phyloP scores from a whole-genome alignment of 371 early-diverging fungal species.

The Actinomortierella wolfii region DNA sequence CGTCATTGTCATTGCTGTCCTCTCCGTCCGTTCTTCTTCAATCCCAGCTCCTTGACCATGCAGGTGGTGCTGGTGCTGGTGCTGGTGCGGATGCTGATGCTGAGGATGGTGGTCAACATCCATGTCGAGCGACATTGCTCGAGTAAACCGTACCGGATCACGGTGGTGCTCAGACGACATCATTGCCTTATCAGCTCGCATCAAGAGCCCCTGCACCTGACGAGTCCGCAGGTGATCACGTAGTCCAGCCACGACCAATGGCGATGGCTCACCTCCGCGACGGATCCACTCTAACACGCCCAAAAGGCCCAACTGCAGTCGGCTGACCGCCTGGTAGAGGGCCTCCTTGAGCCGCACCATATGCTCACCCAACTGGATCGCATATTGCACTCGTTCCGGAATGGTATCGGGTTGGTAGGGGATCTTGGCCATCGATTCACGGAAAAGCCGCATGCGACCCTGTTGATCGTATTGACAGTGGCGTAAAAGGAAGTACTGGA shows the following conservation, averaged over 20 bases:
- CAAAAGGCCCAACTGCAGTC: constrained; percentile 5
- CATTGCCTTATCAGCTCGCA: too few species aligned
- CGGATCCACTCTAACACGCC: constrained; percentile 37
- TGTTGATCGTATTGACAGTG: constrained; percentile 68
- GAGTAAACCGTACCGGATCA: too few species aligned
- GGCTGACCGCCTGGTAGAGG: constrained; percentile 15
- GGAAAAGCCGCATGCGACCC: constrained; percentile 65
- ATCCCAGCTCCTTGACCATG: constrained; percentile 16
- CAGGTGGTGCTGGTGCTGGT: constrained; percentile 11
- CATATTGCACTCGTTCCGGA: constrained; percentile 19
- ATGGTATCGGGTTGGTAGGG: constrained; percentile 57
- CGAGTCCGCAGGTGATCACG: constrained; percentile 9
- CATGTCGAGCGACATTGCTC: too few species aligned
- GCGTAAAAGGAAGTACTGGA: constrained; percentile 58
- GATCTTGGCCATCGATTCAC: constrained; percentile 65
- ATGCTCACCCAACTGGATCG: constrained; percentile 18
- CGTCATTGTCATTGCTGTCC: constrained; percentile 8
- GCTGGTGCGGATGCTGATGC: too few species aligned
- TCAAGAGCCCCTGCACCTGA: too few species aligned
- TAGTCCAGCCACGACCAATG: constrained; percentile 9
- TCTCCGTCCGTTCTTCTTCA: constrained; percentile 11
- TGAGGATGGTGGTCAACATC: too few species aligned
- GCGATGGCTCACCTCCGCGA: constrained; percentile 30
- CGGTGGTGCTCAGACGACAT: too few species aligned
- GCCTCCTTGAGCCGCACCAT: constrained; percentile 36